Evolutionary conservation across 768 basidiomycete genomes (phyloP).

Genomic region (Tulasnella sp.): DNA sequence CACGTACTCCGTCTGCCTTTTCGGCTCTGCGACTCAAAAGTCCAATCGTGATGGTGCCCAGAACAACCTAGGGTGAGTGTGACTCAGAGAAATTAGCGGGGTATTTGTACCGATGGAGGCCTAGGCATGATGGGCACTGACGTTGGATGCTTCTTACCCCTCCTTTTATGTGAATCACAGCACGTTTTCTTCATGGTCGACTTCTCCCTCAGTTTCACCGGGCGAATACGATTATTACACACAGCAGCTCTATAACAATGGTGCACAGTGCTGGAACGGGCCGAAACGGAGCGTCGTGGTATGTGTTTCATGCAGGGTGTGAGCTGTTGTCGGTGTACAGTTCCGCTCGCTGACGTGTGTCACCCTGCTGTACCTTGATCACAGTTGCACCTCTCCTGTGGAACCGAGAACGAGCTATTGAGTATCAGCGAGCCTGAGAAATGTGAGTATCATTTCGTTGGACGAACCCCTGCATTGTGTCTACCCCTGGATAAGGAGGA

Average conservation of each 20-base stretch:
- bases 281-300: constrained; percentile 79
- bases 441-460: constrained; percentile 87
- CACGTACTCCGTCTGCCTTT: constrained; percentile 88
- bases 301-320: constrained; percentile 20
- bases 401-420: constrained; percentile 67
- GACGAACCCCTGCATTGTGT: constrained; percentile 77
- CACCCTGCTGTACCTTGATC: neutral
- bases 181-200: constrained; percentile 73
- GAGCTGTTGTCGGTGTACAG: neutral
- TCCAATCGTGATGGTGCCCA: constrained; percentile 63
- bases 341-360: too few relatives aligned
- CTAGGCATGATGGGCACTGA: neutral
- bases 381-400: constrained; percentile 75
- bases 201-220: constrained; percentile 39
- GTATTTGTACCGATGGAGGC: neutral
- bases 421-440: constrained; percentile 85
- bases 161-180: constrained; percentile 29
- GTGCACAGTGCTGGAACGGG: constrained; percentile 93
- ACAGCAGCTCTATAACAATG: constrained; percentile 70
- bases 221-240: constrained; percentile 68
- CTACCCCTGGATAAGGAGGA: constrained; percentile 21
- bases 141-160: neutral
- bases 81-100: neutral
- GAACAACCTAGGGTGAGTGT: constrained; percentile 72
- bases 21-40: constrained; percentile 79